Evolutionary conservation across 2,329 filamentous ascomycete genomes (phyloP).

Genomic region (Venturia oleaginea): DNA sequence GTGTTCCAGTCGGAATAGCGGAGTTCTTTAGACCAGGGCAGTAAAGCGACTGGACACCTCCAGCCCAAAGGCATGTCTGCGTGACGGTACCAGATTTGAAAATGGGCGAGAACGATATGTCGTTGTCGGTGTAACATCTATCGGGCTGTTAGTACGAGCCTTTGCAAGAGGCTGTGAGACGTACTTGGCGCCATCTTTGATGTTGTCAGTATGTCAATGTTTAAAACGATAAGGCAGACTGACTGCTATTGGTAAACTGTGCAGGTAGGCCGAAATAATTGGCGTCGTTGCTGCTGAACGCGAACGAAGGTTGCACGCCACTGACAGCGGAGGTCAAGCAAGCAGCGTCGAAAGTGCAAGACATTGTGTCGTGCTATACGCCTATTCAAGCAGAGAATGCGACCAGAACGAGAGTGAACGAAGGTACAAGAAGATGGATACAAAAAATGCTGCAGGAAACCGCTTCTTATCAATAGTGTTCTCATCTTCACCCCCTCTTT

Average conservation of each 20-base stretch:
- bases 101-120: background rate
- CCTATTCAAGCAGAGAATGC: background rate
- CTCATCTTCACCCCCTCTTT: background rate
- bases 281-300: background rate
- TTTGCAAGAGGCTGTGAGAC: background rate
- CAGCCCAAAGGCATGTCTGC: slow-evolving; percentile 1
- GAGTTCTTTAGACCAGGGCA: background rate
- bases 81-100: background rate
- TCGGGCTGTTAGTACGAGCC: background rate
- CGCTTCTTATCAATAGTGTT: background rate
- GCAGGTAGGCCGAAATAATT: slow-evolving; percentile 7
- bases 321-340: slow-evolving; percentile 9
- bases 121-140: background rate
- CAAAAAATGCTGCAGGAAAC: background rate
- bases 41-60: slow-evolving; percentile 6
- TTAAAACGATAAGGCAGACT: background rate
- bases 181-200: background rate
- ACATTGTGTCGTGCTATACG: background rate
- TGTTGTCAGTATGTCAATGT: background rate
- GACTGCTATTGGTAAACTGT: background rate
- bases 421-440: background rate
- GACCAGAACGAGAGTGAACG: background rate
- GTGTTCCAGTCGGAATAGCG: background rate
- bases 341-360: slow-evolving; percentile 5
- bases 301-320: slow-evolving; percentile 5